phyloP scores from a whole-genome alignment of 2,329 filamentous ascomycete genomes.

The Botrytis elliptica region DNA sequence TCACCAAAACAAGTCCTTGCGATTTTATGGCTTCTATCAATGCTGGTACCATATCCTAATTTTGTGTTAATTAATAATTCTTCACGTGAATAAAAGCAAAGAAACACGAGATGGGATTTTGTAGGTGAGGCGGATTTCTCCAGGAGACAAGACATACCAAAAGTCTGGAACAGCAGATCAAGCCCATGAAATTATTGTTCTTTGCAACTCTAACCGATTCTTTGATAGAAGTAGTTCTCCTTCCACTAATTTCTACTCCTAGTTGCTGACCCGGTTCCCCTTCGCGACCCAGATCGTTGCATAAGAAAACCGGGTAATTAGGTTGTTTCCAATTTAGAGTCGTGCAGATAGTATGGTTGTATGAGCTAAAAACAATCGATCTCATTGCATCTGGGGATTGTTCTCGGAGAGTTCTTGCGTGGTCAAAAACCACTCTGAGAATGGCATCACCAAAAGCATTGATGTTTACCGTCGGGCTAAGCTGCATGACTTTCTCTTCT shows the following conservation, averaged over 20 bases:
- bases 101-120: not conserved
- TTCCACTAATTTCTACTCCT: constrained; percentile 53
- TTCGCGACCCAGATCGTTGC: constrained; percentile 80
- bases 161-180: constrained; percentile 85
- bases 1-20: constrained; percentile 86
- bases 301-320: constrained; percentile 94
- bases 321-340: constrained; percentile 99
- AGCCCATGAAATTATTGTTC: constrained; percentile 96
- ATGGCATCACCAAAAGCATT: constrained; percentile 85
- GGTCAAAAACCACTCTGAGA: constrained; percentile 83
- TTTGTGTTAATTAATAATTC: constrained; percentile 30
- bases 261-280: constrained; percentile 40
- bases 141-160: constrained; percentile 58
- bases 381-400: constrained; percentile 70
- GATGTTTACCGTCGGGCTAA: constrained; percentile 76
- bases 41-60: constrained; percentile 85
- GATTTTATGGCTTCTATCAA: constrained; percentile 93
- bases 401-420: constrained; percentile 69
- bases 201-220: constrained; percentile 91
- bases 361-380: constrained; percentile 91
- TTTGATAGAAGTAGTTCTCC: constrained; percentile 82
- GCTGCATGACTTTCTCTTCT: constrained; percentile 67
- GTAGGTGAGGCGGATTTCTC: not conserved
- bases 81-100: not conserved
- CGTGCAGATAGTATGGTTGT: constrained; percentile 85